These are phyloP conservation scores for Sugiyamaella neomexicana DNA, from an alignment of 1,139 yeast species.

Conservation along the genomic window DNA sequence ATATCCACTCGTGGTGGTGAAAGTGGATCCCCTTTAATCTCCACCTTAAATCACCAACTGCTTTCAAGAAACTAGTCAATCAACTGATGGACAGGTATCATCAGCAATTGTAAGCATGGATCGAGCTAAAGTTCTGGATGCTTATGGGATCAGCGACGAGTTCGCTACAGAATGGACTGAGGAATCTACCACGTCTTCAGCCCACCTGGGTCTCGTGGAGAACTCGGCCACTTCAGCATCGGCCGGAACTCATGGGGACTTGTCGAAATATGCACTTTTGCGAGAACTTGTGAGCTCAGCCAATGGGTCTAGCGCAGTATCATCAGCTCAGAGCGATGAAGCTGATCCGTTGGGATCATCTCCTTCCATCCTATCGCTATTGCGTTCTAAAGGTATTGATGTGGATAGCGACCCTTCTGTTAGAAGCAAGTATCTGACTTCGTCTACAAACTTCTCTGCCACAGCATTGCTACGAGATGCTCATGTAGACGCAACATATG, in stretches of 20 bases:
- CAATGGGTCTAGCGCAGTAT: conserved; percentile 25
- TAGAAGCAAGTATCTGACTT: conserved; percentile 58
- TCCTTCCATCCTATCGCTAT: conserved; percentile 35
- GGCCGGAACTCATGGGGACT: conserved; percentile 20
- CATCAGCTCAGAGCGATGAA: conserved; percentile 37
- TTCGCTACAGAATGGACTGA: conserved; percentile 36
- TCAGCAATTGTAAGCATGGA: conserved; percentile 10
- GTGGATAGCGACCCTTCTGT: conserved; percentile 30
- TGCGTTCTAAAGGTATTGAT: conserved; percentile 37
- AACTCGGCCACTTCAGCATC: conserved; percentile 3
- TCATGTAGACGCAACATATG: conserved; percentile 69
- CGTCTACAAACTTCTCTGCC: conserved; percentile 72
- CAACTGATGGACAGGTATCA: background rate
- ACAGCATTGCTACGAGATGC: conserved; percentile 65
- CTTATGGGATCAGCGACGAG: conserved; percentile 36
- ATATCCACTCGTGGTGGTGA: background rate
- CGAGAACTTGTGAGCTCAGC: conserved; percentile 30
- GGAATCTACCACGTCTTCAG: conserved; percentile 15
- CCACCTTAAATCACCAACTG: no score
- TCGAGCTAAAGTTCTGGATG: conserved; percentile 21
- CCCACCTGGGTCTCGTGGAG: conserved; percentile 6
- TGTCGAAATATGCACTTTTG: conserved; percentile 32
- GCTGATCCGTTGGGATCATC: conserved; percentile 43
- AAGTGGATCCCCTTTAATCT: no score
- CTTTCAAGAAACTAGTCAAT: no score